A percentile compares a stretch with the other conserved stretches of the same genome.
Conservation (phyloP, 1,284 basidiomycete species). For the Polyporus tsugae region DNA sequence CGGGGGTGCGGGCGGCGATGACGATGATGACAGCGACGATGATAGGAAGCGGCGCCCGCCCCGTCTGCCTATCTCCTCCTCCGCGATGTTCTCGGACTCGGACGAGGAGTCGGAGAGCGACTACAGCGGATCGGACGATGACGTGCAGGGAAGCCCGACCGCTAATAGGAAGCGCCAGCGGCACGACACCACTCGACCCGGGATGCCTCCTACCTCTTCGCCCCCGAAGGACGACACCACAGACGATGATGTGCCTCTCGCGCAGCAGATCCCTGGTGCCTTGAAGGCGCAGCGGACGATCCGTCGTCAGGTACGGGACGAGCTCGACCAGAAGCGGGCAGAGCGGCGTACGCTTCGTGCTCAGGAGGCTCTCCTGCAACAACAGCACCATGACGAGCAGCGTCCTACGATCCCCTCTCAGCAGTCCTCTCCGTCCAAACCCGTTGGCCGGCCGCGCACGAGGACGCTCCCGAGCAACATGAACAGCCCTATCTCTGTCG, state of each 20-base stretch:
- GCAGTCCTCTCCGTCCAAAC: slow-evolving; percentile 45
- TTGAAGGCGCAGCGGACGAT: slow-evolving; percentile 81
- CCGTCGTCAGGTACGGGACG: slow-evolving; percentile 71
- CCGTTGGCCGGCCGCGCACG: slow-evolving; percentile 50
- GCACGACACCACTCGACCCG: slow-evolving; percentile 29
- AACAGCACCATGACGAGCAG: slow-evolving; percentile 16
- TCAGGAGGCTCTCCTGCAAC: slow-evolving; percentile 23
- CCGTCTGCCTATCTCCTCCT: slow-evolving; percentile 36
- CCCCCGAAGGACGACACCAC: slow-evolving; percentile 20
- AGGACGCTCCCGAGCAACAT: slow-evolving; percentile 55
- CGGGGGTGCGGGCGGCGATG: slow-evolving; percentile 34
- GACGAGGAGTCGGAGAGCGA: slow-evolving; percentile 51
- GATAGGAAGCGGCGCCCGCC: slow-evolving; percentile 42
- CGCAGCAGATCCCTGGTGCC: slow-evolving; percentile 79
- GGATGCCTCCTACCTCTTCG: slow-evolving; percentile 18
- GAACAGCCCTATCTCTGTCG: slow-evolving; percentile 54
- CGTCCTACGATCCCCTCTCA: slow-evolving; percentile 13
- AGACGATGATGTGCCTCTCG: slow-evolving; percentile 81
- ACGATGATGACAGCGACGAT: slow-evolving; percentile 45
- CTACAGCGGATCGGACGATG: slow-evolving; percentile 54
- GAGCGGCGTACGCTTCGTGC: slow-evolving; percentile 48
- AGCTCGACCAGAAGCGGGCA: slow-evolving; percentile 63
- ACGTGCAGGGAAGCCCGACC: slow-evolving; percentile 39
- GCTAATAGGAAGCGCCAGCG: slow-evolving; percentile 14
- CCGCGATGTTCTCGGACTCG: slow-evolving; percentile 45